These are phyloP conservation scores for Nannochloropsis salina DNA, from an alignment of 108 stramenopile genomes.

Conservation along the genomic window DNA sequence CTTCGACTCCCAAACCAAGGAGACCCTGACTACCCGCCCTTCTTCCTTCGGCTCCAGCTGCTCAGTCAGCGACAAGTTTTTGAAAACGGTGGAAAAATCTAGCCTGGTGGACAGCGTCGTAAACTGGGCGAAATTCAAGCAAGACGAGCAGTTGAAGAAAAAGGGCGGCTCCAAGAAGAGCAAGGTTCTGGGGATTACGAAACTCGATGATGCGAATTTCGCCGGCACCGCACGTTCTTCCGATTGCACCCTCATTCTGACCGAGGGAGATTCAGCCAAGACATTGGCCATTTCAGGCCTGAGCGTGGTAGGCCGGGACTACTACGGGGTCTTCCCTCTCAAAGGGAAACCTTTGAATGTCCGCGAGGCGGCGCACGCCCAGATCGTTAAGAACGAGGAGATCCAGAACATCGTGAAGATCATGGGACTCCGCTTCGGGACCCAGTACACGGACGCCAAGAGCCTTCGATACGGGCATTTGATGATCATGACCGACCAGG, in stretches of 20 bases:
- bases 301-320: slow-evolving; percentile 86
- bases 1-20: slow-evolving; percentile 98
- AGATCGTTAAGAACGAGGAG: slow-evolving; percentile 88
- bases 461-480: slow-evolving; percentile 86
- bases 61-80: slow-evolving; percentile 60
- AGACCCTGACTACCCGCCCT: slow-evolving; percentile 76
- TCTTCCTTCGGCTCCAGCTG: slow-evolving; percentile 66
- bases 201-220: slow-evolving; percentile 95
- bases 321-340: slow-evolving; percentile 94
- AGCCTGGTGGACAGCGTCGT: slow-evolving; percentile 74
- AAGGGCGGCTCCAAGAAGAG: slow-evolving; percentile 81
- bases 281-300: slow-evolving; percentile 88
- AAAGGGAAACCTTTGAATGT: slow-evolving; percentile 98
- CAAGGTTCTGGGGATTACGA: slow-evolving; percentile 87
- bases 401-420: slow-evolving; percentile 93
- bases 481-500: slow-evolving; percentile 99
- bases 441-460: slow-evolving; percentile 76
- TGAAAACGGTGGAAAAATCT: slow-evolving; percentile 72
- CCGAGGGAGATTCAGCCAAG: slow-evolving; percentile 98
- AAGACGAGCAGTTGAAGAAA: slow-evolving; percentile 73
- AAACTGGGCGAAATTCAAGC: slow-evolving; percentile 76
- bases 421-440: slow-evolving; percentile 89
- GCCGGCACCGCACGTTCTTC: slow-evolving; percentile 82
- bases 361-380: slow-evolving; percentile 70
- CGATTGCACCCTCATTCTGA: slow-evolving; percentile 94